These are phyloP conservation scores for Fusarium coffeatum DNA, from an alignment of 2,329 filamentous ascomycete genomes.

Conservation along the genomic window DNA sequence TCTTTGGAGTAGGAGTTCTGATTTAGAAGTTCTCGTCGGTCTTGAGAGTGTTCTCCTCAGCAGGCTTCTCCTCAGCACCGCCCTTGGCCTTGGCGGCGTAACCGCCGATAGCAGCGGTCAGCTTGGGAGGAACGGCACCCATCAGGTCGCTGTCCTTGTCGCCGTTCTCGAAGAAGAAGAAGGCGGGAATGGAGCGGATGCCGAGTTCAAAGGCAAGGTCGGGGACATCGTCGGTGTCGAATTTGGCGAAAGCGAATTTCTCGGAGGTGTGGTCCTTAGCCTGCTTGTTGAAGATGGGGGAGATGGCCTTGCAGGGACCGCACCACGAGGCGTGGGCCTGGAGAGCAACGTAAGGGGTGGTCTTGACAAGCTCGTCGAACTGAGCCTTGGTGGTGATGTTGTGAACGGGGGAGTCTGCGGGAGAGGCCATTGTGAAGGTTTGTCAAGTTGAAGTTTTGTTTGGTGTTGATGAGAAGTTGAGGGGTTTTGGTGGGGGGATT, in stretches of 20 bases:
- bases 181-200: constrained; percentile 69
- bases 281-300: constrained; percentile 64
- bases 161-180: constrained; percentile 69
- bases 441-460: background rate
- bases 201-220: constrained; percentile 62
- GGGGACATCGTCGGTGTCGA: constrained; percentile 67
- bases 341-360: constrained; percentile 63
- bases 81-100: constrained; percentile 46
- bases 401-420: constrained; percentile 44
- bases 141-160: constrained; percentile 59
- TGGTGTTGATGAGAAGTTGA: constrained; percentile 21
- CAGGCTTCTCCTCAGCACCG: constrained; percentile 19
- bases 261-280: constrained; percentile 55
- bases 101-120: constrained; percentile 47
- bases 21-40: constrained; percentile 40
- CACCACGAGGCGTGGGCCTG: constrained; percentile 72
- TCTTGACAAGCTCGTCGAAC: constrained; percentile 61
- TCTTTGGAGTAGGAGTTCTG: background rate
- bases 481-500: constrained; percentile 34
- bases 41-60: constrained; percentile 30
- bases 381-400: constrained; percentile 57
- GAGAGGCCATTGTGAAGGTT: constrained; percentile 43
- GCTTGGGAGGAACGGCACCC: constrained; percentile 52
- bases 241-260: constrained; percentile 66
- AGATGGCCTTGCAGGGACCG: constrained; percentile 69